Evolutionary conservation across 257 asterid genomes (phyloP), one percentile per base, ranked within the genome.

Genomic region (Leptodermis oblonga): DNA sequence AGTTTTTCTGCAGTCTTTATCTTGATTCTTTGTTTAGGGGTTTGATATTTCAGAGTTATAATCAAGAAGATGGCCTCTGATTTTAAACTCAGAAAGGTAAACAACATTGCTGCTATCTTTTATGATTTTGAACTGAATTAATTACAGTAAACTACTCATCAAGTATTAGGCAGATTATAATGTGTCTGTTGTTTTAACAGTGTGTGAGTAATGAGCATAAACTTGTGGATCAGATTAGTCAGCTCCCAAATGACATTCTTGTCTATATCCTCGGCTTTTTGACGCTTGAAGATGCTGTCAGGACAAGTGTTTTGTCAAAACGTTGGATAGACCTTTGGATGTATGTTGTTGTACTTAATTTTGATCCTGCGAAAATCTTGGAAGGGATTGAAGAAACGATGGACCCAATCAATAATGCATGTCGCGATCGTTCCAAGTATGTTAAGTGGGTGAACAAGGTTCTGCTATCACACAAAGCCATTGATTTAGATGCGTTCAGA

Each of bases 221-320:
- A 54, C 5, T 14, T 3, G 33, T 25, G 34, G 61, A 54, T 23
- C 4, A 14, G 36, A 9, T 54, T 54, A 54, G 18, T 23, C 8
- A 54, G 33, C 33, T 54, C 15, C 61, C 61, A 23, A 15, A 9
- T 23, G 61, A 54, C 2, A 54, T 54, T 23, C 26, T 54, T 54
- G 34, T 54, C 61, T 31, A 54, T 31, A 54, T 31, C 13, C 61
- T 54, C 23, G 22, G 33, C 7, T 54, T 23, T 25, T 54, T 56
- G 8, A 56, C 39, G 5, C n/a, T 56, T 12, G 4, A 10, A 56
- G 62, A 56, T 13, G 62, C 62, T 26, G 39, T 37, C 37, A 28
- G 62, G 37, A 56, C 62, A 26, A 56, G 62, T 56, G 62, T 56
- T 12, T 28, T 56, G 37, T 56, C 62, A 3, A 56, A 25, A 28